Evolutionary conservation across 2,329 filamentous ascomycete species (phyloP).

Genomic region (Gnomoniopsis smithogilvyi): DNA sequence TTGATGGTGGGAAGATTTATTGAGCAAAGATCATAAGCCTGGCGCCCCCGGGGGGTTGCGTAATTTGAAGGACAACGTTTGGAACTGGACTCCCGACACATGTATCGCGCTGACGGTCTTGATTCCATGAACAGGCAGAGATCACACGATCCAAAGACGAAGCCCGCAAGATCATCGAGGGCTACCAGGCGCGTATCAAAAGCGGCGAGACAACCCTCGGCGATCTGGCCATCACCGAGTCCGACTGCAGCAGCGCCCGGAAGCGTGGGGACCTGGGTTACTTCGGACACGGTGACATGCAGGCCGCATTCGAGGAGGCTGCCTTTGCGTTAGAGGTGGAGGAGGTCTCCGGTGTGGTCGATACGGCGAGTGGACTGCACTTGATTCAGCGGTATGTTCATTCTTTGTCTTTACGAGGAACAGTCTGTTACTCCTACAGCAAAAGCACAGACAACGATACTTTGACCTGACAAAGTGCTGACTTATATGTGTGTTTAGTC

Average conservation of each 20-base stretch:
- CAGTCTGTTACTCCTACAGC: no score
- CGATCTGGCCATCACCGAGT: slow-evolving; percentile 83
- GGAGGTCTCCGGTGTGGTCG: slow-evolving; percentile 81
- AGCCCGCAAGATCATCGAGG: slow-evolving; percentile 72
- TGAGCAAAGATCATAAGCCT: no score
- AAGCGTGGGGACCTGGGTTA: slow-evolving; percentile 94
- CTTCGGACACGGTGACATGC: slow-evolving; percentile 94
- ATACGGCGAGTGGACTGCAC: slow-evolving; percentile 92
- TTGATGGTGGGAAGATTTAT: no score
- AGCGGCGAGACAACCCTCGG: slow-evolving; percentile 67
- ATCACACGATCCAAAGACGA: slow-evolving; percentile 90
- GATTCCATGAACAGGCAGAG: slow-evolving; percentile 48
- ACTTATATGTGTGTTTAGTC: no score
- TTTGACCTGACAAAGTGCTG: no score
- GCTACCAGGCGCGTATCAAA: slow-evolving; percentile 73
- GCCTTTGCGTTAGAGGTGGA: slow-evolving; percentile 86
- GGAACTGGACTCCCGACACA: no score
- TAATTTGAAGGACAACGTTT: no score
- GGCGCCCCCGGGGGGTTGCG: no score
- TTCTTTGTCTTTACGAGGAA: no score
- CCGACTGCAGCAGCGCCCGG: slow-evolving; percentile 91
- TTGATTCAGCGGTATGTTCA: slow-evolving; percentile 80
- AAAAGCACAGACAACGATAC: no score
- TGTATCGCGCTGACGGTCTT: not conserved
- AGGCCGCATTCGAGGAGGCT: slow-evolving; percentile 96